A percentile compares a stretch with the other conserved stretches of the same genome.
Evolutionary conservation across 1,139 yeast species (phyloP).

Genomic region (Candida sp.): DNA sequence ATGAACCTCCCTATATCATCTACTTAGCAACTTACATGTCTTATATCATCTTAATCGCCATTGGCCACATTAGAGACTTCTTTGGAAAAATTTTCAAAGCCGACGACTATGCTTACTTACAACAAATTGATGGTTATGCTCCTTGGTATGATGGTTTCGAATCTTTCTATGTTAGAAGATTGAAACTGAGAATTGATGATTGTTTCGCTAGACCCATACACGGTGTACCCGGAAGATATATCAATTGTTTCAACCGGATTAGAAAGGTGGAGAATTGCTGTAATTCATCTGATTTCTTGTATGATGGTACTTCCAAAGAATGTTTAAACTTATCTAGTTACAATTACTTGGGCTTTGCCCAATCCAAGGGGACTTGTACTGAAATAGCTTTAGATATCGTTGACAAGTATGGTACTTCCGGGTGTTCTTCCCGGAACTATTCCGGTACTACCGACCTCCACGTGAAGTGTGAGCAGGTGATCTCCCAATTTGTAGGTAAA

Average conservation of each 20-base stretch:
- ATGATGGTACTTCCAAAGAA: slow-evolving; percentile 71
- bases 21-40: slow-evolving; percentile 80
- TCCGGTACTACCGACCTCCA: slow-evolving; percentile 82
- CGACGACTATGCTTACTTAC: slow-evolving; percentile 58
- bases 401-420: slow-evolving; percentile 67
- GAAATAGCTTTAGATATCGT: slow-evolving; percentile 67
- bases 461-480: slow-evolving; percentile 64
- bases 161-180: slow-evolving; percentile 86
- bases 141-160: slow-evolving; percentile 97
- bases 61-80: slow-evolving; percentile 90
- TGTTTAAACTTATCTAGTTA: slow-evolving; percentile 88
- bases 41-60: slow-evolving; percentile 76
- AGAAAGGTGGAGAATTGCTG: slow-evolving; percentile 54
- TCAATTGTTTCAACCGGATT: slow-evolving; percentile 74
- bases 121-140: slow-evolving; percentile 87
- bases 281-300: slow-evolving; percentile 40
- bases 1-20: slow-evolving; percentile 84
- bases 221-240: slow-evolving; percentile 95
- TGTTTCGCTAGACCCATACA: slow-evolving; percentile 94
- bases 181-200: slow-evolving; percentile 88
- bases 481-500: slow-evolving; percentile 88
- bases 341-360: slow-evolving; percentile 96
- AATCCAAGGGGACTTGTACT: slow-evolving; percentile 89
- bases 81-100: slow-evolving; percentile 75
- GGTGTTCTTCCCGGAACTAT: slow-evolving; percentile 72